Evolutionary conservation across 352 stramenopile species (phyloP).

Genomic region (Thalassiosira exigua): DNA sequence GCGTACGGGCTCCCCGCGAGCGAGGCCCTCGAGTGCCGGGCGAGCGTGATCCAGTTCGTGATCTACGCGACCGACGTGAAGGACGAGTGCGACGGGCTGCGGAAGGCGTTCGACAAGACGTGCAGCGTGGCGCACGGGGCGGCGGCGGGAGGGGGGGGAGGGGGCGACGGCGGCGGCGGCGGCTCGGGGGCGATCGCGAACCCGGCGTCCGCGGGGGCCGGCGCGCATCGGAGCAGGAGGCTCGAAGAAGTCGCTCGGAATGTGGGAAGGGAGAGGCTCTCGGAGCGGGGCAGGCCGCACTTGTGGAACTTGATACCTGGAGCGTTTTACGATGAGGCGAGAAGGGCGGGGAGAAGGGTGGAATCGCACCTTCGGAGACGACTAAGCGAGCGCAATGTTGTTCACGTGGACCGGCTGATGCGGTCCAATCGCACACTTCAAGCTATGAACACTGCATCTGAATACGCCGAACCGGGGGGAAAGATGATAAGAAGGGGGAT

Average conservation of each 20-base stretch:
- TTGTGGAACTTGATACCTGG: constrained; percentile 41
- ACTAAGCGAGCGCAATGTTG: neutral
- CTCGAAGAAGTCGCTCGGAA: too few relatives aligned
- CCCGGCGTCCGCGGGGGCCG: neutral
- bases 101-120: constrained; percentile 80
- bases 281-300: constrained; percentile 25
- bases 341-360: constrained; percentile 4
- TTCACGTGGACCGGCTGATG: neutral
- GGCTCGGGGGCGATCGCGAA: neutral
- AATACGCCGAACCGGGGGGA: too few relatives aligned
- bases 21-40: constrained; percentile 75
- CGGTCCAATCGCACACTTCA: too few relatives aligned
- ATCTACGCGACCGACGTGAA: constrained; percentile 82
- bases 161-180: neutral
- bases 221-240: neutral
- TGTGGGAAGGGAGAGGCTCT: constrained; percentile 40
- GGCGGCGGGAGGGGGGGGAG: neutral
- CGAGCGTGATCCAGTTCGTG: constrained; percentile 76
- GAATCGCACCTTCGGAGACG: constrained; percentile 2
- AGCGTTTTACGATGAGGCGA: constrained; percentile 23
- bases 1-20: constrained; percentile 46
- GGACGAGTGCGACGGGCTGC: constrained; percentile 83
- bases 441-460: neutral
- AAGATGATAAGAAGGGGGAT: too few relatives aligned
- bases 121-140: constrained; percentile 51